These are phyloP conservation scores for Ogataea nonfermentans DNA, from an alignment of 805 yeast species.

Conservation along the genomic window DNA sequence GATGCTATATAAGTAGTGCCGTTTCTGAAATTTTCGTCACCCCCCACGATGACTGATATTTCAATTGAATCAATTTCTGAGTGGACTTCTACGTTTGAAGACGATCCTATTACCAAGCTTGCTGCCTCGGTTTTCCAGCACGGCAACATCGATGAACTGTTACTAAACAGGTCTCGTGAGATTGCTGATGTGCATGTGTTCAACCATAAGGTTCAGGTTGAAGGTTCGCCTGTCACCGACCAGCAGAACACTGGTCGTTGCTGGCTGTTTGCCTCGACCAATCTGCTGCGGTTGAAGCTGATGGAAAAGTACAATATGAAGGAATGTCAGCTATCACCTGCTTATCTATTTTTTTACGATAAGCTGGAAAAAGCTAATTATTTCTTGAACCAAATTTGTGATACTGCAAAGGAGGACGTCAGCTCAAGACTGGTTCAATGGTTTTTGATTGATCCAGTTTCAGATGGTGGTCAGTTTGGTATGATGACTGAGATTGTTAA, in stretches of 20 bases:
- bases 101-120: conserved; percentile 30
- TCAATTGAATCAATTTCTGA: conserved; percentile 18
- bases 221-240: conserved; percentile 66
- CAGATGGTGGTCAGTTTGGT: conserved; percentile 88
- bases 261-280: conserved; percentile 86
- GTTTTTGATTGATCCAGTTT: conserved; percentile 61
- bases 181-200: conserved; percentile 38
- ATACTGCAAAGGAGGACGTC: conserved; percentile 62
- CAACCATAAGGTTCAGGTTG: conserved; percentile 43
- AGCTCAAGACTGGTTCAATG: conserved; percentile 71
- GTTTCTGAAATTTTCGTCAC: too few relatives aligned
- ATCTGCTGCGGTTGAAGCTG: conserved; percentile 63
- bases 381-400: conserved; percentile 72
- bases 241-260: conserved; percentile 81
- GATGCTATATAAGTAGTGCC: background rate
- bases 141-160: conserved; percentile 39
- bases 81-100: conserved; percentile 30
- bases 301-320: conserved; percentile 62
- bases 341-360: conserved; percentile 79
- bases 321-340: conserved; percentile 72
- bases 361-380: conserved; percentile 82
- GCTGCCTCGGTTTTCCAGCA: conserved; percentile 35
- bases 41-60: conserved; percentile 11
- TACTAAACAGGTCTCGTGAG: conserved; percentile 36
- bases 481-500: conserved; percentile 75